Evolutionary conservation across 805 yeast species (phyloP).

Genomic region (Suhomyces faveliae): DNA sequence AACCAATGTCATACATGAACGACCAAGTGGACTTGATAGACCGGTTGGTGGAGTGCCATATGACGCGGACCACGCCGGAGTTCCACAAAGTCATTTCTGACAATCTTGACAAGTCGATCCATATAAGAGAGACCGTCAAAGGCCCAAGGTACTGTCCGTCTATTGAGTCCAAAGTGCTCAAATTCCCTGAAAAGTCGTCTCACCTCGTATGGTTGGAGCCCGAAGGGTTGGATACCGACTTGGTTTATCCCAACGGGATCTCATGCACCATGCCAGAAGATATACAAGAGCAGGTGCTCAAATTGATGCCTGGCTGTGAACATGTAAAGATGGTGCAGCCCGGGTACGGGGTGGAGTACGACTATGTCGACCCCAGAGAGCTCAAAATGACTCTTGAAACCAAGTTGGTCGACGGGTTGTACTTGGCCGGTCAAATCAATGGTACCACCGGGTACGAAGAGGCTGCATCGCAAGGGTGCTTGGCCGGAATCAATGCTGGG

Average conservation of each 20-base stretch:
- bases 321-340: slow-evolving; percentile 88
- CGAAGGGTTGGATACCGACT: slow-evolving; percentile 82
- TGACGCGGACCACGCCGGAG: slow-evolving; percentile 73
- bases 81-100: slow-evolving; percentile 67
- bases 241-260: slow-evolving; percentile 96
- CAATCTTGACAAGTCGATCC: slow-evolving; percentile 81
- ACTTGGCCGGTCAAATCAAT: slow-evolving; percentile 93
- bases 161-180: slow-evolving; percentile 80
- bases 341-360: slow-evolving; percentile 99
- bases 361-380: slow-evolving; percentile 92
- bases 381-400: slow-evolving; percentile 77
- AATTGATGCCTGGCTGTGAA: slow-evolving; percentile 83
- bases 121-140: slow-evolving; percentile 87
- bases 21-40: slow-evolving; percentile 58
- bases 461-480: slow-evolving; percentile 94
- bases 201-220: slow-evolving; percentile 96
- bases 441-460: slow-evolving; percentile 99
- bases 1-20: slow-evolving; percentile 86
- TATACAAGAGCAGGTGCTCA: slow-evolving; percentile 72
- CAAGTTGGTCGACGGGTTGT: slow-evolving; percentile 72
- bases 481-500: slow-evolving; percentile 97
- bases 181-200: slow-evolving; percentile 70
- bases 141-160: slow-evolving; percentile 99
- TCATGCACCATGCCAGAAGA: slow-evolving; percentile 96
- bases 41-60: slow-evolving; percentile 66